phyloP scores from a whole-genome alignment of 2,329 filamentous ascomycete genomes.

The Pleoardoris graminearum region DNA sequence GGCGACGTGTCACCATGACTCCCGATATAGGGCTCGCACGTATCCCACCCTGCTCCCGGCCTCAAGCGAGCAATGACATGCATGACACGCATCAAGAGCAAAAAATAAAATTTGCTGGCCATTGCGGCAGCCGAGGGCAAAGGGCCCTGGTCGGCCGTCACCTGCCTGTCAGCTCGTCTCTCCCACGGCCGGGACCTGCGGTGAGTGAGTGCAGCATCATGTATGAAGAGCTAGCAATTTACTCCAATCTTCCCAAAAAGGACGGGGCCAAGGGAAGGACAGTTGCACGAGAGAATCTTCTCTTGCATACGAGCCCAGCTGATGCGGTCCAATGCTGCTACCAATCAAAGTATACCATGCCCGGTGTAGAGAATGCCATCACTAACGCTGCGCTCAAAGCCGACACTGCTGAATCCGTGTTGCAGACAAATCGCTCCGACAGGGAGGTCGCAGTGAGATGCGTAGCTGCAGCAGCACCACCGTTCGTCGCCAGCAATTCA shows the following conservation, averaged over 20 bases:
- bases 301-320: constrained; percentile 22
- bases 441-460: neutral
- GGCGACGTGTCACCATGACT: neutral
- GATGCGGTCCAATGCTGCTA: constrained; percentile 6
- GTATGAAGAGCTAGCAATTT: too few relatives aligned
- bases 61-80: constrained; percentile 33
- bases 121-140: neutral
- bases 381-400: neutral
- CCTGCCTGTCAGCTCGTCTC: neutral
- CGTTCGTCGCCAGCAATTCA: neutral
- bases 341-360: constrained; percentile 1
- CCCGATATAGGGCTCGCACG: constrained; percentile 30
- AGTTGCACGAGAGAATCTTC: constrained; percentile 12
- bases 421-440: neutral
- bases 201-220: neutral
- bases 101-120: constrained; percentile 7
- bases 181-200: neutral
- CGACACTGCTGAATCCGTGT: neutral
- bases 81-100: constrained; percentile 16
- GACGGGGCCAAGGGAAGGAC: neutral
- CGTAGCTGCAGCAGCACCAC: neutral
- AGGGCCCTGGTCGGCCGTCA: neutral
- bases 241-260: neutral
- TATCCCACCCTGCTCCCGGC: constrained; percentile 24
- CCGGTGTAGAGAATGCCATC: neutral